These are phyloP conservation scores for Fusarium proliferatum DNA, from an alignment of 2,329 filamentous ascomycete species.

Conservation along the genomic window DNA sequence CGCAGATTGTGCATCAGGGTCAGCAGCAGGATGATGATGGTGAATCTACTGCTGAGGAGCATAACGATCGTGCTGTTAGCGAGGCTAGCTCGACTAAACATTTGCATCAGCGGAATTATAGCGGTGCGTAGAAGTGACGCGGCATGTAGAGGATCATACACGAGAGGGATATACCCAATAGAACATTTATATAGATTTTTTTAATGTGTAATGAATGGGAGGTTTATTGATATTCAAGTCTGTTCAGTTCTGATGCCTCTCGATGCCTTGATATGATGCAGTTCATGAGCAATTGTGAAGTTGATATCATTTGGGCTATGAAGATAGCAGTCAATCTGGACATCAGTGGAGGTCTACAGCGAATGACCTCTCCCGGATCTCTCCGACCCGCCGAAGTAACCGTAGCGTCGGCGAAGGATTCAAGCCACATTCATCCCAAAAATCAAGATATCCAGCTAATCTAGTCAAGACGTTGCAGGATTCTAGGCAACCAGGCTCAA, in stretches of 20 bases:
- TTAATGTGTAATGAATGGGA: slow-evolving; percentile 31
- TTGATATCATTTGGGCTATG: rapidly evolving
- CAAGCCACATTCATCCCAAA: background rate
- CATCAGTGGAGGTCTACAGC: background rate
- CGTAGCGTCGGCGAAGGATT: background rate
- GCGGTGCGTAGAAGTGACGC: slow-evolving; percentile 1
- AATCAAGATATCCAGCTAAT: background rate
- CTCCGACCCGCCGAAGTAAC: background rate
- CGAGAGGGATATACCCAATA: background rate
- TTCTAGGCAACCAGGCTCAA: background rate
- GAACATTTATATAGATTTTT: slow-evolving; percentile 15
- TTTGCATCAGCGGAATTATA: slow-evolving; percentile 24
- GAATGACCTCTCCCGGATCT: background rate
- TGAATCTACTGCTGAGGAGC: slow-evolving; percentile 31
- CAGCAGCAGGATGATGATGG: slow-evolving; percentile 22
- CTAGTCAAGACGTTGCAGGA: background rate
- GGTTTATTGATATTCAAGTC: slow-evolving; percentile 1
- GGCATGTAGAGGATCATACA: background rate
- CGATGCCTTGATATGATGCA: rapidly evolving
- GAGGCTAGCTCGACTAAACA: slow-evolving; percentile 43
- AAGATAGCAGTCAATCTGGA: no score
- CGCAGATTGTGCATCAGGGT: slow-evolving; percentile 22
- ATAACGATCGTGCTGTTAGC: slow-evolving; percentile 39
- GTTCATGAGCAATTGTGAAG: rapidly evolving
- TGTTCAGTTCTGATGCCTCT: rapidly evolving